Evolutionary conservation across 495 filamentous ascomycete species (phyloP).

Genomic region (Aspergillus steynii): DNA sequence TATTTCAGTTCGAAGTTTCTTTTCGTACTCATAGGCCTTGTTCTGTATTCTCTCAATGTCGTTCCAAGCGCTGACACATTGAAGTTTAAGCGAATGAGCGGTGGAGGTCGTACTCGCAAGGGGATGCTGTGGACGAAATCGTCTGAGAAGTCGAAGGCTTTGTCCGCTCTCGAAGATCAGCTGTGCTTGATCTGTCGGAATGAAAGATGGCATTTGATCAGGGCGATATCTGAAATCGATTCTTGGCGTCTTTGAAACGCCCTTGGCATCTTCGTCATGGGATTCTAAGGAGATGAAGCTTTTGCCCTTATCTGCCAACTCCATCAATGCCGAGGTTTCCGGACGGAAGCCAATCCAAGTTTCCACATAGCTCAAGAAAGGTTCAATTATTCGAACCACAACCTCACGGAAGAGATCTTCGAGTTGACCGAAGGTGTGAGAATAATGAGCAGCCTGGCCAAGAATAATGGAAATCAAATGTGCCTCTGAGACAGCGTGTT

Average conservation of each 20-base stretch:
- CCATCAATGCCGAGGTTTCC: constrained; percentile 47
- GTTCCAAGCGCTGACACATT: constrained; percentile 77
- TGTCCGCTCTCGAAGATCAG: constrained; percentile 75
- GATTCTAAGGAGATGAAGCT: constrained; percentile 62
- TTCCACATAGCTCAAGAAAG: constrained; percentile 72
- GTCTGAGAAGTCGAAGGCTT: constrained; percentile 71
- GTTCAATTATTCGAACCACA: constrained; percentile 57
- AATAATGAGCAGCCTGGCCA: constrained; percentile 59
- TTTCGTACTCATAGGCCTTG: constrained; percentile 65
- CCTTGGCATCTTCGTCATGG: constrained; percentile 50
- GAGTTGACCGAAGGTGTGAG: constrained; percentile 62
- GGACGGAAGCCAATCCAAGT: constrained; percentile 74
- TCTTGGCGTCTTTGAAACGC: constrained; percentile 52
- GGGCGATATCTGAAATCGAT: constrained; percentile 62
- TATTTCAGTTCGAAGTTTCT: constrained; percentile 44
- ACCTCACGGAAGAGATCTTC: constrained; percentile 66
- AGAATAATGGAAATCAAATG: constrained; percentile 69
- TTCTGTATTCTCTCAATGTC: constrained; percentile 63
- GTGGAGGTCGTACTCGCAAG: constrained; percentile 52
- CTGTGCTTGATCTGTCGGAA: constrained; percentile 62
- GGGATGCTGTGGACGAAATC: constrained; percentile 76
- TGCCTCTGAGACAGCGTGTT: constrained; percentile 60
- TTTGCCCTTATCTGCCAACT: constrained; percentile 44
- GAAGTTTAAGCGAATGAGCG: constrained; percentile 55
- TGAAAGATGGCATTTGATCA: constrained; percentile 64